Percentiles rank a stretch among this genome's conserved stretches.
Evolutionary conservation across 352 stramenopile species (phyloP).

Genomic region (Phytopythium chamaehyphon): DNA sequence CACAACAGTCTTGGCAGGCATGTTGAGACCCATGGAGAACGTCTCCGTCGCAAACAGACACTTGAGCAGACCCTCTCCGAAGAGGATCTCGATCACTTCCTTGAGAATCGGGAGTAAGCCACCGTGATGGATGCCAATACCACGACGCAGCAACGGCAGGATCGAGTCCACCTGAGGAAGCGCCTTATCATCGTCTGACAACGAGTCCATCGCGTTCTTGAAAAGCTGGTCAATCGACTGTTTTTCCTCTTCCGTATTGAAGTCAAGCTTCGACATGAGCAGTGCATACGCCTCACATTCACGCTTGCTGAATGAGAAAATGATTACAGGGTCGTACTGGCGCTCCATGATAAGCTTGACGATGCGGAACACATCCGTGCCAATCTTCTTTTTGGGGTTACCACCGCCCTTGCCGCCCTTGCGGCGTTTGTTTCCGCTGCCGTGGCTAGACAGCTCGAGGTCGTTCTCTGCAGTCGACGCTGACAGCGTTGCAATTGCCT

Average conservation of each 20-base stretch:
- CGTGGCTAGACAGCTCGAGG: constrained; percentile 77
- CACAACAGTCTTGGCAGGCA: constrained; percentile 99
- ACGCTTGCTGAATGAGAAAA: constrained; percentile 99
- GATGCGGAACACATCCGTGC: constrained; percentile 96
- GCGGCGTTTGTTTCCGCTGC: constrained; percentile 68
- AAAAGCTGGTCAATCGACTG: constrained; percentile 96
- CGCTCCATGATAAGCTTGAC: constrained; percentile 98
- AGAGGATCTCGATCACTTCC: constrained; percentile 94
- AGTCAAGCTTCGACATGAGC: constrained; percentile 93
- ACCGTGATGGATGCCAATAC: constrained; percentile 99
- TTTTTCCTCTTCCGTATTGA: constrained; percentile 98
- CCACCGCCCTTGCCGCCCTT: constrained; percentile 31
- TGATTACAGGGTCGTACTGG: constrained; percentile 97
- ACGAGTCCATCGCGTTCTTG: constrained; percentile 97
- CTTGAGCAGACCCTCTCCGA: constrained; percentile 97
- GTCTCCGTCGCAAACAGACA: constrained; percentile 98
- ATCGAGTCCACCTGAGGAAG: constrained; percentile 97
- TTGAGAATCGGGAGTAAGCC: constrained; percentile 99
- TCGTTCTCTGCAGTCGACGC: constrained; percentile 52
- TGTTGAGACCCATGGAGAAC: constrained; percentile 98
- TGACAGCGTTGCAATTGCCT: constrained; percentile 84
- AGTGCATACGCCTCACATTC: constrained; percentile 95
- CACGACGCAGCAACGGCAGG: constrained; percentile 94
- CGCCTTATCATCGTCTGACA: constrained; percentile 96
- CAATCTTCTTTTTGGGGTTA: constrained; percentile 90